Base-by-base conservation (phyloP, 2,329 filamentous ascomycete species). In the Venturia aucupariae region DNA sequence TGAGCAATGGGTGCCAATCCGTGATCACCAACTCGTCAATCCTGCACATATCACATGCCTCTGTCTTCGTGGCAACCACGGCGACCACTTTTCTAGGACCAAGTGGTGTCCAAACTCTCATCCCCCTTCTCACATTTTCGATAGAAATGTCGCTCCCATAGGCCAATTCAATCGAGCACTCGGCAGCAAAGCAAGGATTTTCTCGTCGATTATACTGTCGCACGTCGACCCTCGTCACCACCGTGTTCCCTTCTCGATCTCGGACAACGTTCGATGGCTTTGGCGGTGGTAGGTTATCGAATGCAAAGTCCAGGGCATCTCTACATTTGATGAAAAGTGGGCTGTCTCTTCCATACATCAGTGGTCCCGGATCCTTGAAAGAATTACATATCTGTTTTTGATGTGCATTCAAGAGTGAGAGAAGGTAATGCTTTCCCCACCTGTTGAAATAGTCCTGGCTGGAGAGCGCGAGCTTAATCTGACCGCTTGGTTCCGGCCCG, bases 381-480 rank as follows among this genome's bases (percentile, higher is more conserved):
- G 81, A 82, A 70, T 85, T 86, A 75, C 84, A 85, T 11, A 81
- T 73, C 71, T 87, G 85, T 30, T 79, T 77, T 0, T 77, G 75
- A 68, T 87, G 83, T 0, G 84, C 84, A 66, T 81, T 78, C 32
- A 81, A 79, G 1, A 86, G 75, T 7, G 81, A 83, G 0, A 80
- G 80, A 6, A 87, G 77, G 70, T 83, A 87, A 71, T 86, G 84
- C 5, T 70, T 69, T 8, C 84, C 84, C 85, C 84, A 87, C 70
- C 72, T 77, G 1, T 44, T 3, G 67, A 80, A 84, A 68, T 79
- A 79, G 0, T 69, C 65, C 0, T 55, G 27, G 10, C 68, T 69
- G 2, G 73, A 71, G 1, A 85, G 69, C 0, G 83, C 83, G 19
- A 84, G 71, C 6, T 71, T 73, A 22, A 85, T 75, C 66, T 86